Conservation (phyloP, 805 yeast genomes). For the Priceomyces medius region DNA sequence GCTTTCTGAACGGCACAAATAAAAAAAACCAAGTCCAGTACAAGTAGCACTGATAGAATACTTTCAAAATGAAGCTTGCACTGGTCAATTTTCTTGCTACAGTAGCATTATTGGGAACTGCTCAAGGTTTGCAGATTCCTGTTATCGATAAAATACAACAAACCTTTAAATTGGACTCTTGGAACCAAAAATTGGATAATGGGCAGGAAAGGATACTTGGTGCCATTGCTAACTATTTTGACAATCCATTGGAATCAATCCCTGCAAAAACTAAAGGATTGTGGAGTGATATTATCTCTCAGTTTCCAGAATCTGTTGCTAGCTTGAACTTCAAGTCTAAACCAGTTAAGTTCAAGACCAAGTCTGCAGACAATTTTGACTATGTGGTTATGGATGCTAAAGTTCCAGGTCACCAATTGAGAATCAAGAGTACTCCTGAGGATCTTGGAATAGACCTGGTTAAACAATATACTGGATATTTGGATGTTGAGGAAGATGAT, state of each 20-base stretch:
- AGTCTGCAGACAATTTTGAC: conserved; percentile 31
- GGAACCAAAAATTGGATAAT: conserved; percentile 9
- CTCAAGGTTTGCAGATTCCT: conserved; percentile 24
- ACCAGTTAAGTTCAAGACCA: conserved; percentile 45
- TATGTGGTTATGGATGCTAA: conserved; percentile 36
- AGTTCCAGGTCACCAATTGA: conserved; percentile 52
- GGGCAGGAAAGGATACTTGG: conserved; percentile 35
- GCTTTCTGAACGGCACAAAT: background rate
- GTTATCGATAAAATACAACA: conserved; percentile 20
- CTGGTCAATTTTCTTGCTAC: conserved; percentile 17
- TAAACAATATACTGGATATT: conserved; percentile 80
- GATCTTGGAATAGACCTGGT: conserved; percentile 77
- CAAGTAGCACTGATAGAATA: background rate
- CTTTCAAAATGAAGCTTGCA: conserved; percentile 21
- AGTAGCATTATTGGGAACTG: conserved; percentile 15
- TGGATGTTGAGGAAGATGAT: conserved; percentile 77
- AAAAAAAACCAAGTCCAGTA: background rate
- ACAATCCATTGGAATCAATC: conserved; percentile 49
- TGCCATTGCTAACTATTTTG: conserved; percentile 51
- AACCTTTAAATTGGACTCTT: conserved; percentile 13
- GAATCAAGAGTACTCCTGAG: conserved; percentile 61
- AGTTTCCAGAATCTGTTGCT: conserved; percentile 56
- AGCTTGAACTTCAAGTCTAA: conserved; percentile 49
- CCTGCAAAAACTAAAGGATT: conserved; percentile 48
- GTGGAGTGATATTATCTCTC: conserved; percentile 64